phyloP scores from a whole-genome alignment of 805 yeast species.

The Kodamaea jinghongensis region DNA sequence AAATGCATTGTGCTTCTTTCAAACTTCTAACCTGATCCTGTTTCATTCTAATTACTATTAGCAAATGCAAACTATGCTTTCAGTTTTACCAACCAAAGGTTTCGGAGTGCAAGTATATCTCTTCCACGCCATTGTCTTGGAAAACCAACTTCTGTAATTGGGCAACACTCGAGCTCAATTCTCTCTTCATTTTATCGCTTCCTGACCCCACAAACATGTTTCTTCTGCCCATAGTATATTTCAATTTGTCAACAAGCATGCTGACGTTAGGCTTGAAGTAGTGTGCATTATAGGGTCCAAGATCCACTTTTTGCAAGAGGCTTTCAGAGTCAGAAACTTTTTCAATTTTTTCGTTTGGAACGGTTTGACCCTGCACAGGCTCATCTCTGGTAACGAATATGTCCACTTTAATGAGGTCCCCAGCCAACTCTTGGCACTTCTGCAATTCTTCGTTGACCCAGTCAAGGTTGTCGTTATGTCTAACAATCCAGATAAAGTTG shows the following conservation, averaged over 20 bases:
- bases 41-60: too few relatives aligned
- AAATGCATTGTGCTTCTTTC: too few relatives aligned
- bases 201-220: conserved; percentile 49
- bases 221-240: conserved; percentile 19
- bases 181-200: conserved; percentile 36
- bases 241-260: conserved; percentile 15
- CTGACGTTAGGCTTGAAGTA: conserved; percentile 21
- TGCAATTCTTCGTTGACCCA: conserved; percentile 42
- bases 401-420: conserved; percentile 25
- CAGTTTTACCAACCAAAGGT: conserved; percentile 47
- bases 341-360: background rate
- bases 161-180: conserved; percentile 41
- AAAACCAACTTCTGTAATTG: conserved; percentile 35
- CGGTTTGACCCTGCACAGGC: background rate
- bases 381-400: conserved; percentile 21
- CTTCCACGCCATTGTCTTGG: conserved; percentile 35
- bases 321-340: background rate
- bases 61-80: too few relatives aligned
- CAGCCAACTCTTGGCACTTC: conserved; percentile 23
- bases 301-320: background rate
- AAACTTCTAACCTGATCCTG: too few relatives aligned
- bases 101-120: conserved; percentile 51
- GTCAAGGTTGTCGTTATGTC: conserved; percentile 26
- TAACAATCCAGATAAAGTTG: conserved; percentile 46
- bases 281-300: conserved; percentile 14